These are phyloP conservation scores for Rhodosporidiobolus odoratus DNA, from an alignment of 768 basidiomycete species.

Conservation along the genomic window DNA sequence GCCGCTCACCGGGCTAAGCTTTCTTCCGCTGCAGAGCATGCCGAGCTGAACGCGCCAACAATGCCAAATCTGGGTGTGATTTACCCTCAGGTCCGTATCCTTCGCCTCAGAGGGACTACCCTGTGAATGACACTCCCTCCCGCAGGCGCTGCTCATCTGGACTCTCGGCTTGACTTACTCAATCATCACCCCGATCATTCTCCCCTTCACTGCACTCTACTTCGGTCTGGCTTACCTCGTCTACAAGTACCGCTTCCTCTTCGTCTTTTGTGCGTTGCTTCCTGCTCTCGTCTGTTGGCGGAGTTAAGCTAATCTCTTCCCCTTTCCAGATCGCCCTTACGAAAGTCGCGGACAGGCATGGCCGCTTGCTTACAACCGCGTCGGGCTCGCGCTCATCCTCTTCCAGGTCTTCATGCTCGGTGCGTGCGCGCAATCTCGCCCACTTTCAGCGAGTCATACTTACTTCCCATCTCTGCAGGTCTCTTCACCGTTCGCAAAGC, in stretches of 20 bases:
- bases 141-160: constrained; percentile 85
- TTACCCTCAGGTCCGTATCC: constrained; percentile 59
- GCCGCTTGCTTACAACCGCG: constrained; percentile 87
- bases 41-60: constrained; percentile 92
- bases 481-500: constrained; percentile 72
- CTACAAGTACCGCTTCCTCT: constrained; percentile 95
- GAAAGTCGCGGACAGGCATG: constrained; percentile 96
- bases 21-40: constrained; percentile 61
- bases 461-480: constrained; percentile 53
- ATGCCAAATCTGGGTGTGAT: constrained; percentile 97
- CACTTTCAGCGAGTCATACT: too few relatives aligned
- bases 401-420: constrained; percentile 84
- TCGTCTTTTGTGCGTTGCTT: constrained; percentile 58
- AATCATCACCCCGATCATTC: constrained; percentile 88
- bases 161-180: constrained; percentile 92
- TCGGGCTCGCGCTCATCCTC: constrained; percentile 86
- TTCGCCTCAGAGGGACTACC: too few relatives aligned
- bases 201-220: constrained; percentile 91
- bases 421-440: background rate
- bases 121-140: background rate
- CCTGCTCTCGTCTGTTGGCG: background rate
- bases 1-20: background rate
- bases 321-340: constrained; percentile 73
- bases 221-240: constrained; percentile 94
- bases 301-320: background rate